Percentiles rank a stretch among this genome's conserved stretches.
These are phyloP conservation scores for Pseudotsuga menziesii DNA, from an alignment of 75 land plant genomes.

Conservation along the genomic window DNA sequence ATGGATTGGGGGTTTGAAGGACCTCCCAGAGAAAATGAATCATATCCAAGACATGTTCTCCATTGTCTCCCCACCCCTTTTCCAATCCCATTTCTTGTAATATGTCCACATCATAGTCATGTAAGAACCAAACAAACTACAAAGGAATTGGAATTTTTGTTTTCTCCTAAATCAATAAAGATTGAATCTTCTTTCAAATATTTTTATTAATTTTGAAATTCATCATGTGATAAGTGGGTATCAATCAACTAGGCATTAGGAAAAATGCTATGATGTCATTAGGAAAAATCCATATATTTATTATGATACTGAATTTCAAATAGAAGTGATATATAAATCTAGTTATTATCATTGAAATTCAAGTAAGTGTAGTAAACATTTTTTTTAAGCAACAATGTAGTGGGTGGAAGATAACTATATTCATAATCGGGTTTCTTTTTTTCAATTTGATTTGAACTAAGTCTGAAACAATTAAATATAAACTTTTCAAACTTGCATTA, in stretches of 20 bases:
- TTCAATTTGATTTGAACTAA: not conserved
- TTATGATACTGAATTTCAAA: not conserved
- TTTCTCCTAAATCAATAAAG: not conserved
- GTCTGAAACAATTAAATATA: not conserved
- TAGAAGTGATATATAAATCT: not conserved
- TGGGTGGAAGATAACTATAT: not conserved
- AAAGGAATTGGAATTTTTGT: not conserved
- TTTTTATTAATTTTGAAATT: not conserved
- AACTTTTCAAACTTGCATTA: too few species aligned
- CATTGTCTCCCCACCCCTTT: slow-evolving; percentile 70
- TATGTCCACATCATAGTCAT: slow-evolving; percentile 17
- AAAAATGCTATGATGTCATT: too few species aligned
- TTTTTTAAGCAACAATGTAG: not conserved
- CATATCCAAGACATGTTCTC: slow-evolving; percentile 53
- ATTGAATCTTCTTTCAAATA: not conserved
- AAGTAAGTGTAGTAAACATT: not conserved
- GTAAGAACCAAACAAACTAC: not conserved
- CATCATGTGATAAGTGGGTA: not conserved
- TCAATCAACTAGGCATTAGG: not conserved
- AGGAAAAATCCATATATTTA: not conserved
- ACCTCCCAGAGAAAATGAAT: slow-evolving; percentile 52
- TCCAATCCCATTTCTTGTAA: slow-evolving; percentile 70
- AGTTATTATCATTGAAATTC: not conserved
- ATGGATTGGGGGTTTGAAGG: slow-evolving; percentile 73
- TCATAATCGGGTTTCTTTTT: not conserved